phyloP scores from a whole-genome alignment of 306 rosid genomes.

The Delonix regia region DNA sequence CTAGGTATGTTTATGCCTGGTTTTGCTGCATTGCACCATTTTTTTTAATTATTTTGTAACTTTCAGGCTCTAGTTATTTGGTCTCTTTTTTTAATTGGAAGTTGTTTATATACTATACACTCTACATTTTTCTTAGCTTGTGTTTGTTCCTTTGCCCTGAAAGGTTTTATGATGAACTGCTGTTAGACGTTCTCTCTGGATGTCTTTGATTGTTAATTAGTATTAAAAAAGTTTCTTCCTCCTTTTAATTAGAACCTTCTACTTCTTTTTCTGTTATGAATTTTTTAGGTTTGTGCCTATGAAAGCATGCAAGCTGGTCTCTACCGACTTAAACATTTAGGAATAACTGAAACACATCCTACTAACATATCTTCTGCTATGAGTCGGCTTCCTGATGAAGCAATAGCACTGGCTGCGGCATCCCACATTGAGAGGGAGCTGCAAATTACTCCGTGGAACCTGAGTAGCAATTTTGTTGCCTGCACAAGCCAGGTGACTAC shows the following conservation, averaged over 20 bases:
- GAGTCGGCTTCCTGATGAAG: constrained; percentile 96
- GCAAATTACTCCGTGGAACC: constrained; percentile 98
- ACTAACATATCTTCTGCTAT: constrained; percentile 85
- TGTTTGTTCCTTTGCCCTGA: neutral
- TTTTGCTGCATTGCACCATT: neutral
- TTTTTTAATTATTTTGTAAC: constrained; percentile 8
- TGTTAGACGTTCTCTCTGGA: constrained; percentile 21
- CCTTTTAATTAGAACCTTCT: constrained; percentile 22
- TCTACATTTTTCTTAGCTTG: constrained; percentile 23
- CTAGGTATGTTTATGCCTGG: constrained; percentile 11
- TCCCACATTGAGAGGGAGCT: constrained; percentile 96
- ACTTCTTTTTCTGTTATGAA: constrained; percentile 2
- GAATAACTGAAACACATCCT: constrained; percentile 83
- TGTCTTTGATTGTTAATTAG: constrained; percentile 1
- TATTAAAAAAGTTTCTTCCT: neutral
- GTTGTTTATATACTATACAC: neutral
- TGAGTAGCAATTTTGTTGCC: constrained; percentile 93
- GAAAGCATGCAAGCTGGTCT: constrained; percentile 99
- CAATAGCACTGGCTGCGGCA: constrained; percentile 96
- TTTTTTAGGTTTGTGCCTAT: constrained; percentile 81
- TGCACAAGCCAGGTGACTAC: constrained; percentile 86
- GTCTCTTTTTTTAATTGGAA: neutral
- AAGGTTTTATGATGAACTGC: neutral
- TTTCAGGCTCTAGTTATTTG: constrained; percentile 27
- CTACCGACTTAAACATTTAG: constrained; percentile 92